phyloP scores from a whole-genome alignment of 371 early-diverging fungal genomes.

The Umbelopsis sp. region DNA sequence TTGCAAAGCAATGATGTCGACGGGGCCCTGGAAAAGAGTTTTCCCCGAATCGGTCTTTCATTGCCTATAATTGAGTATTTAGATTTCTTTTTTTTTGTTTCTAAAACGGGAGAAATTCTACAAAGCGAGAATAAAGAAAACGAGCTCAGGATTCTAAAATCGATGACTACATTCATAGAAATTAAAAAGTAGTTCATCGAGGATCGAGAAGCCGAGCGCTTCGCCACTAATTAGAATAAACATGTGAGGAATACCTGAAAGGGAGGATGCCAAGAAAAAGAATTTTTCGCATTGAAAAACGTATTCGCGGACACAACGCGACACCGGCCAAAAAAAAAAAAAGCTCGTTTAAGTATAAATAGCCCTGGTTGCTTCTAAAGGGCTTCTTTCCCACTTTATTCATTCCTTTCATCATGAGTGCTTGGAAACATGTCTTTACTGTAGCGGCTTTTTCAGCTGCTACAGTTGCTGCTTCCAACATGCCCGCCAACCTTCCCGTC shows the following conservation, averaged over 20 bases:
- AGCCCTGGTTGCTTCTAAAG: neutral
- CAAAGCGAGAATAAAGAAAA: conserved; percentile 1
- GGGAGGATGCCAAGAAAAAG: too few relatives aligned
- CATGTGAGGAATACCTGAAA: too few relatives aligned
- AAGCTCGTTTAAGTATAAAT: too few relatives aligned
- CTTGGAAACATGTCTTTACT: conserved; percentile 10
- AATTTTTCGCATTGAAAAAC: too few relatives aligned
- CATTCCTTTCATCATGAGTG: neutral
- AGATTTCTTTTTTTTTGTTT: neutral
- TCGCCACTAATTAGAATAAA: too few relatives aligned
- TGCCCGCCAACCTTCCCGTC: conserved; percentile 8
- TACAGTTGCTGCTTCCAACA: conserved; percentile 29
- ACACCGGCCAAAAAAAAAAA: too few relatives aligned
- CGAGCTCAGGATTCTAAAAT: neutral
- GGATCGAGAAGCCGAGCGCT: too few relatives aligned
- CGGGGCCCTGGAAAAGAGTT: neutral
- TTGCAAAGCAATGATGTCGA: neutral
- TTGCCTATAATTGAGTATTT: neutral
- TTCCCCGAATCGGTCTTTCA: neutral
- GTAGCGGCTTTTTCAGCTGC: conserved; percentile 22
- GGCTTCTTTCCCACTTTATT: neutral
- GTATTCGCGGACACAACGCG: too few relatives aligned
- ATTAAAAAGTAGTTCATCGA: neutral
- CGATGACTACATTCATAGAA: neutral
- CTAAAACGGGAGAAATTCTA: conserved; percentile 18